Evolutionary conservation across 768 basidiomycete genomes (phyloP).

Genomic region (Boletus sp.): DNA sequence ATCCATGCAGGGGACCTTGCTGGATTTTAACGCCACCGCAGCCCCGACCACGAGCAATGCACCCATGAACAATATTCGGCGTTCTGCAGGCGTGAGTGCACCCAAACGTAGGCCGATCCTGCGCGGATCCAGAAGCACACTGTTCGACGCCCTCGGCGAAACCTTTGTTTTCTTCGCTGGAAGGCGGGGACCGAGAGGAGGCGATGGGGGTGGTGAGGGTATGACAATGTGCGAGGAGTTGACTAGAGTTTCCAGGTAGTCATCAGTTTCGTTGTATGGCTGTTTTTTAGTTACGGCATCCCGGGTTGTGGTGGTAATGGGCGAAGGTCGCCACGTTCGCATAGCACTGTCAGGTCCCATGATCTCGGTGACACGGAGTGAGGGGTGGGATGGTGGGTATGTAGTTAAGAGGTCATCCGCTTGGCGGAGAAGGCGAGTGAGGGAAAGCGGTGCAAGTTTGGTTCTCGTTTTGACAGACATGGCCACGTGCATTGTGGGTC

Average conservation of each 20-base stretch:
- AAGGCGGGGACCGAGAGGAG: slow-evolving; percentile 2
- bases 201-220: slow-evolving; percentile 27
- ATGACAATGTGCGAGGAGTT: slow-evolving; percentile 24
- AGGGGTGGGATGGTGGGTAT: slow-evolving; percentile 61
- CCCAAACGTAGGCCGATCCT: slow-evolving; percentile 21
- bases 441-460: slow-evolving; percentile 34
- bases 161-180: slow-evolving; percentile 22
- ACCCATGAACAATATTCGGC: slow-evolving; percentile 50
- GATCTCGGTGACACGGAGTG: slow-evolving; percentile 51
- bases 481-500: slow-evolving; percentile 2
- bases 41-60: slow-evolving; percentile 70
- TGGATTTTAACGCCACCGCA: slow-evolving; percentile 49
- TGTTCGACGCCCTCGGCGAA: slow-evolving; percentile 8
- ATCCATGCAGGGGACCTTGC: slow-evolving; percentile 13
- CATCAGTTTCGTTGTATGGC: slow-evolving; percentile 23
- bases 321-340: slow-evolving; percentile 57
- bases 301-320: slow-evolving; percentile 19
- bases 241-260: slow-evolving; percentile 26
- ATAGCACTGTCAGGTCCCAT: slow-evolving; percentile 80
- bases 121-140: slow-evolving; percentile 13
- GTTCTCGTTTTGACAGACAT: slow-evolving; percentile 11
- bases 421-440: slow-evolving; percentile 50
- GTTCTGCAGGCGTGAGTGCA: slow-evolving; percentile 28
- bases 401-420: slow-evolving; percentile 58
- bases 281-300: slow-evolving; percentile 25